Base-by-base conservation (phyloP, 2,329 filamentous ascomycete genomes). In the Chaetomium sp. region DNA sequence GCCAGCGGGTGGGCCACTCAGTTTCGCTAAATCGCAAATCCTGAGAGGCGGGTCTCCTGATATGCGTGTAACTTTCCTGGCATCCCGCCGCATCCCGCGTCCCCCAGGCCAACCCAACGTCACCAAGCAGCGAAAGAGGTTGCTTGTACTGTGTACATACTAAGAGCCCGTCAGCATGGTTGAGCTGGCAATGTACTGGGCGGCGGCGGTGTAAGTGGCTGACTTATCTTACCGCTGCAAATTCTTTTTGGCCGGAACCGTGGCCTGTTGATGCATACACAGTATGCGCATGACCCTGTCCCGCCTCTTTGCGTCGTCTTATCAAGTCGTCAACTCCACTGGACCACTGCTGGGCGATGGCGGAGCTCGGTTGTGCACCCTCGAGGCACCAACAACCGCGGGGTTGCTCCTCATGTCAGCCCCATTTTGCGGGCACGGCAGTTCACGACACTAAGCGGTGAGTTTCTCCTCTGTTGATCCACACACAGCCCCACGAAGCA, bases 11-110 rank as follows among this genome's bases (percentile, higher is more conserved):
- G 60, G 65, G 63, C 63, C 63, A 42, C 38, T 12, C 33, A 13
- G n/a, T 51, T 47, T 63, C 62, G 65, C 59, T 45, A 66, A 67
- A 59, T 23, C 56, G 56, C 58, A 55, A 60, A 69, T 65, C 65
- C 62, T 69, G 63, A 65, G 63, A 64, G 65, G 67, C 62, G 63
- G 55, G 65, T 61, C 60, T 35, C 49, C n/a, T 58, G 57, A 60
- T 61, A 49, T 58, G 59, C 57, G 59, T 42, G 60, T 42, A 42
- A 54, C 55, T 54, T 56, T 31, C 25, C 45, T 57, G 42, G 33
- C 27, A 64, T 60, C 54, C 66, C 63, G 42, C 63, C 54, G 25
- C 55, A 60, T 57, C 64, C 64, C 50, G 49, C 50, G 49, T 57
- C 61, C 47, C 60, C 29, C 57, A 59, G 6, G 21, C 19, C 38